Evolutionary conservation across 305 asterid genomes (phyloP).

Genomic region (Fraxinus sp.): DNA sequence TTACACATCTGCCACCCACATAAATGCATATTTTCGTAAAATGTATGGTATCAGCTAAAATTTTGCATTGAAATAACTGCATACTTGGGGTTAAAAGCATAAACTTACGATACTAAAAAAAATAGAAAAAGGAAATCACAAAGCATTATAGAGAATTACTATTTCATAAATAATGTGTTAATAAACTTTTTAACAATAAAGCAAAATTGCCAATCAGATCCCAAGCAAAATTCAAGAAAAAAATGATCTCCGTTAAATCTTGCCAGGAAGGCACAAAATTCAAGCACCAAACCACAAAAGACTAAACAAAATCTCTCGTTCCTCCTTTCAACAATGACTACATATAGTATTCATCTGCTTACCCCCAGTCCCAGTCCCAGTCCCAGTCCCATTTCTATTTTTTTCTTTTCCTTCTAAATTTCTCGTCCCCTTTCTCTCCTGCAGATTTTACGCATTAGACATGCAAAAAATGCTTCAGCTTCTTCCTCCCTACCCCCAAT

Average conservation of each 20-base stretch:
- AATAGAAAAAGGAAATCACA: not conserved
- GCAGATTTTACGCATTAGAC: not conserved
- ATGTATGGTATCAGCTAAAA: not conserved
- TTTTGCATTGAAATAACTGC: not conserved
- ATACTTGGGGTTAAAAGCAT: not conserved
- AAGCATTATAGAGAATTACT: constrained; percentile 1
- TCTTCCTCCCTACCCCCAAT: not conserved
- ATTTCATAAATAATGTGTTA: not conserved
- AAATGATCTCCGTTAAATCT: not conserved
- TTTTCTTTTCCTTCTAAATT: not conserved
- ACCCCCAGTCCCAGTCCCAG: not conserved
- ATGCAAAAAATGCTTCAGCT: not conserved
- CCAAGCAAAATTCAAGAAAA: not conserved
- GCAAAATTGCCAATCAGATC: constrained; percentile 11
- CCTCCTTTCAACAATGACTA: not conserved
- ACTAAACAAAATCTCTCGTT: not conserved
- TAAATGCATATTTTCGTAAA: not conserved
- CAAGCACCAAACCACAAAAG: constrained; percentile 5
- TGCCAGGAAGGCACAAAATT: not conserved
- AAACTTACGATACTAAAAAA: not conserved
- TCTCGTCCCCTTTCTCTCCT: not conserved
- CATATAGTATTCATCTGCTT: not conserved
- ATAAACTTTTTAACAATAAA: not conserved
- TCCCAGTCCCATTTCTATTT: not conserved
- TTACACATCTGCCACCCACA: not conserved